Conservation (phyloP, 2,329 filamentous ascomycete genomes). For the Lasiodiplodia sp. region DNA sequence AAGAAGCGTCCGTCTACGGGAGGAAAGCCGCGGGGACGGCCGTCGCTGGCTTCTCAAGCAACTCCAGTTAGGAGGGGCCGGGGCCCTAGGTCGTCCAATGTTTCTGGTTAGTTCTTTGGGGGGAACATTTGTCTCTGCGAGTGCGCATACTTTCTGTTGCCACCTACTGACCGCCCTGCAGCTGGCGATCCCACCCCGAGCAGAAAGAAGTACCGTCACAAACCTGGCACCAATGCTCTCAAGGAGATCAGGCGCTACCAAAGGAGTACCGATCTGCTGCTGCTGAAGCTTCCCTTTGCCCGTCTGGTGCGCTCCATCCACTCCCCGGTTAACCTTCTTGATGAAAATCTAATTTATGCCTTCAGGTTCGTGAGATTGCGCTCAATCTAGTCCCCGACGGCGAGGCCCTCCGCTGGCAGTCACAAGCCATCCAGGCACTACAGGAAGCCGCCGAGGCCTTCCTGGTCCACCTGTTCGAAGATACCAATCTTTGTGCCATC, state of each 20-base stretch:
- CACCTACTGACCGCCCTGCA: conserved; percentile 28
- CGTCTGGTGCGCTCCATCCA: conserved; percentile 67
- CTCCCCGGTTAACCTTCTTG: neutral
- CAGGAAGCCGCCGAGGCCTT: conserved; percentile 99
- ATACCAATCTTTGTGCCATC: conserved; percentile 98
- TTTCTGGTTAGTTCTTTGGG: conserved; percentile 1
- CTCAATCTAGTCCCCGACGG: conserved; percentile 85
- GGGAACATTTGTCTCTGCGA: neutral
- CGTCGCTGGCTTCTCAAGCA: neutral
- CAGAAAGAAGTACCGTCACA: conserved; percentile 51
- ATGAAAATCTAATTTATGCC: neutral
- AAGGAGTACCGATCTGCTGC: conserved; percentile 93
- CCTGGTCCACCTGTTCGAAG: conserved; percentile 96
- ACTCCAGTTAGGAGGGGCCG: neutral
- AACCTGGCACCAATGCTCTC: conserved; percentile 84
- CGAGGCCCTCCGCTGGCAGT: conserved; percentile 91
- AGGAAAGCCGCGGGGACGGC: conserved; percentile 1
- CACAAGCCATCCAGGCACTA: conserved; percentile 93
- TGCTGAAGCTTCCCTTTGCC: conserved; percentile 98
- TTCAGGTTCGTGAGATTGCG: conserved; percentile 74
- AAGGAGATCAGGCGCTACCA: conserved; percentile 99
- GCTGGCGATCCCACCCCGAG: conserved; percentile 40
- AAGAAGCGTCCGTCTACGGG: conserved; percentile 5
- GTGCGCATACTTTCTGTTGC: neutral
- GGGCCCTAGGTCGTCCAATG: conserved; percentile 5